Evolutionary conservation across 129 eudicot genomes (phyloP).

Genomic region (Flaveria robusta): DNA sequence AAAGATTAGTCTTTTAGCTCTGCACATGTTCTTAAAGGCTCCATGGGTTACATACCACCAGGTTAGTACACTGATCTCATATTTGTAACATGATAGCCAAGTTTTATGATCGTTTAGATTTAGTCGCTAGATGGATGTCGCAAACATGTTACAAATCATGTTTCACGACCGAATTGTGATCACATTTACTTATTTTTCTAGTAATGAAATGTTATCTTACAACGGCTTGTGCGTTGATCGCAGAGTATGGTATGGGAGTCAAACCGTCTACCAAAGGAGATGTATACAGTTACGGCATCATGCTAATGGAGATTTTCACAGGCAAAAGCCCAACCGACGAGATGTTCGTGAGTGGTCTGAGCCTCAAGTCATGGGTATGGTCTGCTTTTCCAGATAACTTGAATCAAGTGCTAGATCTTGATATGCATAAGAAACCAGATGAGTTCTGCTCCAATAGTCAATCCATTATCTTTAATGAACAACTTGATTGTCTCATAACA

Average conservation of each 20-base stretch:
- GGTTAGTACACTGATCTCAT: slow-evolving; percentile 38
- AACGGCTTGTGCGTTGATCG: neutral
- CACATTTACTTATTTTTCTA: too few relatives aligned
- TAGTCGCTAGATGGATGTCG: too few relatives aligned
- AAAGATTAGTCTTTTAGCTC: slow-evolving; percentile 45
- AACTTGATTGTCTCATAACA: slow-evolving; percentile 34
- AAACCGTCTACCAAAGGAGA: slow-evolving; percentile 75
- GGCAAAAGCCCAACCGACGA: slow-evolving; percentile 64
- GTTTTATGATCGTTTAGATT: too few relatives aligned
- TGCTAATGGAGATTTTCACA: slow-evolving; percentile 67
- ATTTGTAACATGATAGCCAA: too few relatives aligned
- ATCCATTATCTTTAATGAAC: slow-evolving; percentile 16
- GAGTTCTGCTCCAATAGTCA: slow-evolving; percentile 17
- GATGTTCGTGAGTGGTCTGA: slow-evolving; percentile 47
- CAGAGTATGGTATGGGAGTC: slow-evolving; percentile 70
- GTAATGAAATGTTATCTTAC: neutral
- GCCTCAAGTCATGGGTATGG: slow-evolving; percentile 56
- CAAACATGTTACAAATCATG: too few relatives aligned
- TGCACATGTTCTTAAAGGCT: slow-evolving; percentile 51
- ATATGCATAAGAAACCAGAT: slow-evolving; percentile 20
- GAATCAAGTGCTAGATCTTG: slow-evolving; percentile 45
- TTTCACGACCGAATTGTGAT: too few relatives aligned
- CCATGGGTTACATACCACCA: slow-evolving; percentile 82
- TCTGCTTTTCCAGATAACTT: slow-evolving; percentile 36
- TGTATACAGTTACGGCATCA: slow-evolving; percentile 70